phyloP scores from a whole-genome alignment of 768 basidiomycete species.

The Amyloporia xantha region DNA sequence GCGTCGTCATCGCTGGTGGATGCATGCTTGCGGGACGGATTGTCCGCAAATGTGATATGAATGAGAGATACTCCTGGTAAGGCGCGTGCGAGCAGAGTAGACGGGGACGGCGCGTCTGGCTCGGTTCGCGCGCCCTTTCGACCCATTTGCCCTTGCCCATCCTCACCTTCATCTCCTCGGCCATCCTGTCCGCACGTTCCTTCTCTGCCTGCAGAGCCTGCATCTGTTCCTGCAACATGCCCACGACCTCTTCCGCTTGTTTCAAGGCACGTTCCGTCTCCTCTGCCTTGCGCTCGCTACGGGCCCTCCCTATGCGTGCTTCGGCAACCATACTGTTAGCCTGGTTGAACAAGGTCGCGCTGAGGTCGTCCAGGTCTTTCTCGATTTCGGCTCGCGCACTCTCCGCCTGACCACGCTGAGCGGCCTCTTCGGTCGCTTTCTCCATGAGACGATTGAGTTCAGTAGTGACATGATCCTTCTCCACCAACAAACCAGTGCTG shows the following conservation, averaged over 20 bases:
- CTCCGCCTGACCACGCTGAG: conserved; percentile 86
- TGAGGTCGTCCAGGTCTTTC: conserved; percentile 91
- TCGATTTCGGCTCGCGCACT: conserved; percentile 78
- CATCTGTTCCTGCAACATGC: conserved; percentile 80
- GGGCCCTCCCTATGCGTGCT: conserved; percentile 61
- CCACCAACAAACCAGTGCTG: conserved; percentile 87
- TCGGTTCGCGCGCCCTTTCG: conserved; percentile 31
- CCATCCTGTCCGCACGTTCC: conserved; percentile 50
- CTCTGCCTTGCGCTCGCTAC: conserved; percentile 68
- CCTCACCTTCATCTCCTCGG: conserved; percentile 39
- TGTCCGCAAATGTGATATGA: conserved; percentile 69
- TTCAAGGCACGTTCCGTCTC: conserved; percentile 72
- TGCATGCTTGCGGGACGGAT: conserved; percentile 55
- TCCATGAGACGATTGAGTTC: conserved; percentile 94
- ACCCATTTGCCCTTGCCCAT: conserved; percentile 71
- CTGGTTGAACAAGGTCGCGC: conserved; percentile 82
- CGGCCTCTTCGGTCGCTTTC: conserved; percentile 90
- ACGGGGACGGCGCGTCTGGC: conserved; percentile 27
- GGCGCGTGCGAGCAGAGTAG: conserved; percentile 66
- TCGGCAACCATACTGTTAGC: conserved; percentile 99
- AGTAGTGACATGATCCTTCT: conserved; percentile 81
- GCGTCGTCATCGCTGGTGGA: conserved; percentile 62
- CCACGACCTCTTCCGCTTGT: conserved; percentile 82
- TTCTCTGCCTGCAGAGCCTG: conserved; percentile 66
- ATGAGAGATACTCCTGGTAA: conserved; percentile 74